These are phyloP conservation scores for Globisporangium ultimum DNA, from an alignment of 352 stramenopile genomes.

Conservation along the genomic window DNA sequence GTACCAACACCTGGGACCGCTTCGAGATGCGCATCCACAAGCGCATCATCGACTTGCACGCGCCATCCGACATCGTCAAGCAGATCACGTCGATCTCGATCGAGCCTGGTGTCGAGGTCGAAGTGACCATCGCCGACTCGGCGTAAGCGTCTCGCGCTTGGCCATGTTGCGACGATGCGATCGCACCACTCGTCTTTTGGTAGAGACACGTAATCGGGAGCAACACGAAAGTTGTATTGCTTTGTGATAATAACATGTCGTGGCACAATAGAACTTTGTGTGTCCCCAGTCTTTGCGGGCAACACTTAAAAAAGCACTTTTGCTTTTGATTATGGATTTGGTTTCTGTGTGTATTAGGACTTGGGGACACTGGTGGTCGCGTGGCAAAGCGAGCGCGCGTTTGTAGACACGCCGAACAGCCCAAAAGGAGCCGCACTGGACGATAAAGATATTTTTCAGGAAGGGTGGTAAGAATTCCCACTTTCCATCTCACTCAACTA, in stretches of 20 bases:
- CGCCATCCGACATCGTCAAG: slow-evolving; percentile 98
- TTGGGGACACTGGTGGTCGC: too few relatives aligned
- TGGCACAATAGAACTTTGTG: slow-evolving; percentile 26
- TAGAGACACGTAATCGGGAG: slow-evolving; percentile 23
- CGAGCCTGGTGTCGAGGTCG: slow-evolving; percentile 98
- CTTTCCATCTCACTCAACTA: too few relatives aligned
- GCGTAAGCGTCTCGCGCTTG: slow-evolving; percentile 63
- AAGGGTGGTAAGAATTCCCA: too few relatives aligned
- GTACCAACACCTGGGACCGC: slow-evolving; percentile 99
- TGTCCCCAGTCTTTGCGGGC: slow-evolving; percentile 29
- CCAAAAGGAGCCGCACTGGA: too few relatives aligned
- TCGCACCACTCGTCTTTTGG: not conserved
- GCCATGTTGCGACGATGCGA: too few relatives aligned
- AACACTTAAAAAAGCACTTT: too few relatives aligned
- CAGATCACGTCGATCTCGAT: slow-evolving; percentile 99
- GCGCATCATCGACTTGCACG: slow-evolving; percentile 99
- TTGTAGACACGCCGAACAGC: too few relatives aligned
- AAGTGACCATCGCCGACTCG: slow-evolving; percentile 96
- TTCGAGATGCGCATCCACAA: slow-evolving; percentile 99
- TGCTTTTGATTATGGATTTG: too few relatives aligned
- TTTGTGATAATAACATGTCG: slow-evolving; percentile 11
- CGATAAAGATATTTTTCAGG: too few relatives aligned
- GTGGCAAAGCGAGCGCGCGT: too few relatives aligned
- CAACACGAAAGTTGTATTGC: slow-evolving; percentile 10
- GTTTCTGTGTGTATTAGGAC: too few relatives aligned